These are phyloP conservation scores for Penicillium griseofulvum DNA, from an alignment of 2,329 filamentous ascomycete genomes.

Conservation along the genomic window DNA sequence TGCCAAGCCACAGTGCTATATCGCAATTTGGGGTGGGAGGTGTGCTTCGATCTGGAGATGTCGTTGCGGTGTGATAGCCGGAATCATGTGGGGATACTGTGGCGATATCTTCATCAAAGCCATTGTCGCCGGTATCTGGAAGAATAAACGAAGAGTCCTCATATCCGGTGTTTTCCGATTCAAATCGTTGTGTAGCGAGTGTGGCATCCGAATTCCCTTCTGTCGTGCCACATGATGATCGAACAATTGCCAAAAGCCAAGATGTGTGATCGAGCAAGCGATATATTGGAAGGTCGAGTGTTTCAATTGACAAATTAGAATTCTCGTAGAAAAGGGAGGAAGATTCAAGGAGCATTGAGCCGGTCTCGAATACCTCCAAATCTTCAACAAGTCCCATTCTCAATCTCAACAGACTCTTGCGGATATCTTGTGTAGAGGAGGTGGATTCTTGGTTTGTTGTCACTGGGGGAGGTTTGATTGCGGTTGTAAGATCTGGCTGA, in stretches of 20 bases:
- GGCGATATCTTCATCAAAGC: not conserved
- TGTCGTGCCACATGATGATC: not conserved
- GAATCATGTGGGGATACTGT: slow-evolving; percentile 14
- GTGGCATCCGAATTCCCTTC: not conserved
- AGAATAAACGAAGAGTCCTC: not conserved
- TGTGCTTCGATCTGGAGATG: not conserved
- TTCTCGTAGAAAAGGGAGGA: not conserved
- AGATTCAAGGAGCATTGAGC: not conserved
- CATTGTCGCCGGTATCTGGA: not conserved
- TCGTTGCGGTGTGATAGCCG: slow-evolving; percentile 6
- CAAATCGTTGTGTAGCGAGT: not conserved
- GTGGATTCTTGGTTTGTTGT: not conserved
- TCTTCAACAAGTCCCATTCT: slow-evolving; percentile 16
- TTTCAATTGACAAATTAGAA: not conserved
- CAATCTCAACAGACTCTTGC: slow-evolving; percentile 12
- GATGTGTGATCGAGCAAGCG: slow-evolving; percentile 17
- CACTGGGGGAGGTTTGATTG: not conserved
- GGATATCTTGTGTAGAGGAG: not conserved
- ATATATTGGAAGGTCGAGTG: slow-evolving; percentile 16
- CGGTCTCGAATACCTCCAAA: slow-evolving; percentile 12
- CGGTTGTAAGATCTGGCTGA: not conserved
- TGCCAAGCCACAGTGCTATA: slow-evolving; percentile 9
- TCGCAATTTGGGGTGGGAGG: not conserved
- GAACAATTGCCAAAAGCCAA: slow-evolving; percentile 15
- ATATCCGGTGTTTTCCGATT: not conserved